Evolutionary conservation across 228 moss, liverwort and hornwort species (phyloP).

Genomic region (Sphagnum magellanicum): DNA sequence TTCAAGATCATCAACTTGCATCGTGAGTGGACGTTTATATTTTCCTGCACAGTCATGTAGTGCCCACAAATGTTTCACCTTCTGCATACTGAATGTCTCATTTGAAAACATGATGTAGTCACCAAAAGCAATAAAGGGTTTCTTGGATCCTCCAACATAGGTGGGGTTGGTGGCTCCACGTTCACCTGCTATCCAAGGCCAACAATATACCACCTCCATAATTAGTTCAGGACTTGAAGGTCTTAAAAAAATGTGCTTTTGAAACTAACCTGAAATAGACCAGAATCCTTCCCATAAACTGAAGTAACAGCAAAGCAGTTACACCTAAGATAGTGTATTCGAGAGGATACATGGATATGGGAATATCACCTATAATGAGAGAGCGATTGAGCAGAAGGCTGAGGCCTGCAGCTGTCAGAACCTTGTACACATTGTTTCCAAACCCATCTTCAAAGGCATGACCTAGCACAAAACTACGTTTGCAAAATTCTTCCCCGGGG

Average conservation of each 20-base stretch:
- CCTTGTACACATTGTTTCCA: slow-evolving; percentile 77
- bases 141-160: slow-evolving; percentile 28
- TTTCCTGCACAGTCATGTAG: slow-evolving; percentile 38
- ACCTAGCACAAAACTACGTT: slow-evolving; percentile 60
- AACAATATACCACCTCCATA: background rate
- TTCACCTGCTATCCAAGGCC: slow-evolving; percentile 30
- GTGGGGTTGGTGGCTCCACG: slow-evolving; percentile 46
- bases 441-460: slow-evolving; percentile 62
- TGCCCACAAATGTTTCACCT: slow-evolving; percentile 62
- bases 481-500: slow-evolving; percentile 40
- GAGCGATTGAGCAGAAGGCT: slow-evolving; percentile 75
- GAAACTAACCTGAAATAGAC: background rate
- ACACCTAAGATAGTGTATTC: background rate
- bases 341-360: background rate
- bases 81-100: slow-evolving; percentile 57
- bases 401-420: slow-evolving; percentile 65
- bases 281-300: background rate
- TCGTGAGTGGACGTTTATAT: slow-evolving; percentile 37
- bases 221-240: too few relatives aligned
- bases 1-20: slow-evolving; percentile 56
- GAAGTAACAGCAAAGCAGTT: background rate
- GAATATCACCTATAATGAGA: slow-evolving; percentile 45
- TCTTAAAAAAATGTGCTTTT: background rate
- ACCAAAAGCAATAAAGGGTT: slow-evolving; percentile 49
- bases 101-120: slow-evolving; percentile 58